Evolutionary conservation across 371 early-diverging fungal species (phyloP).

Genomic region (Mucor piriformis): DNA sequence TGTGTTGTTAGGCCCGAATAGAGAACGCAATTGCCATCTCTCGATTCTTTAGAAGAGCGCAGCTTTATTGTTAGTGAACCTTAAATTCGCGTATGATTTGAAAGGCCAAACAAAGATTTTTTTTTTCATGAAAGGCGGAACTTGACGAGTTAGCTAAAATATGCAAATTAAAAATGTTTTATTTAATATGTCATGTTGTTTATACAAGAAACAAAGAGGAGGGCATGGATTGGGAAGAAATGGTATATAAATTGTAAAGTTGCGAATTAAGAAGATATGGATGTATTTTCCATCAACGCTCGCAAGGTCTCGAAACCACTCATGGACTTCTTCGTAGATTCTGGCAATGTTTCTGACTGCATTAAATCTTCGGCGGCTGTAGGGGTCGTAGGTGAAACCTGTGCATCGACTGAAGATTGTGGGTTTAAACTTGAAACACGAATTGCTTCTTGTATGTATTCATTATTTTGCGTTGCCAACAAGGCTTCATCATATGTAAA

Average conservation of each 20-base stretch:
- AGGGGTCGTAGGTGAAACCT: neutral
- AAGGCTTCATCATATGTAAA: slow-evolving; percentile 67
- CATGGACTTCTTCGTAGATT: slow-evolving; percentile 6
- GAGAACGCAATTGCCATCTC: no score
- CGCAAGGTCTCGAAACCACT: slow-evolving; percentile 17
- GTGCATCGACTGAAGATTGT: neutral
- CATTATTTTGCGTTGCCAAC: slow-evolving; percentile 42
- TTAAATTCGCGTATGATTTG: no score
- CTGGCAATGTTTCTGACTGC: neutral
- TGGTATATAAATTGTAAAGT: neutral
- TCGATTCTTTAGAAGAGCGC: no score
- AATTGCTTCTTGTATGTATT: slow-evolving; percentile 63
- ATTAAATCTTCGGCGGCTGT: neutral
- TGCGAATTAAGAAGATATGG: neutral
- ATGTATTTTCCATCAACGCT: slow-evolving; percentile 15
- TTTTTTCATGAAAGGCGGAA: no score
- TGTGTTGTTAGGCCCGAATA: no score
- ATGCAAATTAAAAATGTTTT: no score
- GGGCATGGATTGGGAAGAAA: neutral
- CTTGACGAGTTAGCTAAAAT: no score
- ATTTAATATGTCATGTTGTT: no score
- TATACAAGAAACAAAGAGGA: no score
- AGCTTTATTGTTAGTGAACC: no score
- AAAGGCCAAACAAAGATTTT: neutral
- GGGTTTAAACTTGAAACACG: slow-evolving; percentile 41